phyloP scores from a whole-genome alignment of 2,329 filamentous ascomycete species.

The Pseudogymnoascus sp. region DNA sequence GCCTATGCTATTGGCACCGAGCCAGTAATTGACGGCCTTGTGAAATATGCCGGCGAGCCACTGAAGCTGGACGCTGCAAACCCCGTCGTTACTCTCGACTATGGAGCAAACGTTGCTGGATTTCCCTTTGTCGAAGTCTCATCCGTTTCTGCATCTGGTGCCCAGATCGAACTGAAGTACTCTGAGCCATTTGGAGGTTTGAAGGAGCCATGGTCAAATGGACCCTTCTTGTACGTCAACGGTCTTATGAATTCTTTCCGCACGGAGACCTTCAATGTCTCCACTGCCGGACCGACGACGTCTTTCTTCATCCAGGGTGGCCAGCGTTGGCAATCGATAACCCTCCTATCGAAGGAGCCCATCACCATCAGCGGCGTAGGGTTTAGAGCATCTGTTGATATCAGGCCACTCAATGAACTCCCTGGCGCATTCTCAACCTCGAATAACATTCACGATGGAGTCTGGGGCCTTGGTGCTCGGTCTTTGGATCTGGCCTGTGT shows the following conservation, averaged over 20 bases:
- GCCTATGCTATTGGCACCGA: background rate
- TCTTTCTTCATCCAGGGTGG: conserved; percentile 36
- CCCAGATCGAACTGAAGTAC: conserved; percentile 34
- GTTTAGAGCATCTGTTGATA: conserved; percentile 27
- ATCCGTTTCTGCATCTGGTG: conserved; percentile 18
- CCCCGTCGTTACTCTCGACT: conserved; percentile 25
- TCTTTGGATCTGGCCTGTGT: conserved; percentile 32
- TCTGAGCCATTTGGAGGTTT: conserved; percentile 30
- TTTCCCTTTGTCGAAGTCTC: conserved; percentile 30
- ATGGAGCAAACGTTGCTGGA: conserved; percentile 30
- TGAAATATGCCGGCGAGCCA: background rate
- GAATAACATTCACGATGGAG: conserved; percentile 29
- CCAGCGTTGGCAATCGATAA: conserved; percentile 35
- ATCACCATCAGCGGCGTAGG: conserved; percentile 30
- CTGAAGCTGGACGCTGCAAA: background rate
- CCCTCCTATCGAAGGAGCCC: conserved; percentile 30
- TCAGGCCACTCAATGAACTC: conserved; percentile 20
- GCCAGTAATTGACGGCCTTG: conserved; percentile 2
- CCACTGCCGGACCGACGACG: conserved; percentile 22
- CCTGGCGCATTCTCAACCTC: conserved; percentile 28
- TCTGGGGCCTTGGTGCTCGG: conserved; percentile 35
- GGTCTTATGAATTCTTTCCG: conserved; percentile 32
- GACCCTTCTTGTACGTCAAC: conserved; percentile 26
- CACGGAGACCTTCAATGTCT: conserved; percentile 35
- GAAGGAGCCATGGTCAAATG: conserved; percentile 26